Base-by-base conservation (phyloP, 176 grass and related monocot genomes). In the Bromus sterilis region DNA sequence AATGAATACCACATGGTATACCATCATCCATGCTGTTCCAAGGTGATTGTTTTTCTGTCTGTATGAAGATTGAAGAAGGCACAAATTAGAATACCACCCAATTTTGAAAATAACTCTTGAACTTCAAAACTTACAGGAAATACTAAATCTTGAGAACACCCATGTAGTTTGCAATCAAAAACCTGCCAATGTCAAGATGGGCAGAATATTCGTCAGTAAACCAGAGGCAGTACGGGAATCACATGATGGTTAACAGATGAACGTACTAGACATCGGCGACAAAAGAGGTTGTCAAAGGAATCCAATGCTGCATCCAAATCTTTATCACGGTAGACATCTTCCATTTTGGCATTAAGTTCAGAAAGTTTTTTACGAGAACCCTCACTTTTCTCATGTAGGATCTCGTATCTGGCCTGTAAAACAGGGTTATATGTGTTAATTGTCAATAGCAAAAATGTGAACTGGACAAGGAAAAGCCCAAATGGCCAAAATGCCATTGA, bases 241-340 rank as follows among this genome's bases (percentile, higher is more conserved):
- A 58, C 49, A 43, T 56, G 26, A 24, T 34, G 56, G 60, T 65
- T 80, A 74, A 66, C 26, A 72, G 60, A 55, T 69, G 46, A 63
- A 37, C 92, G 18, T 91, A 98, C 95, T 32, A 98, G 80, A 83
- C 95, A 98, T 76, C 95, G 86, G 49, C 95, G 86, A 82, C 95
- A 98, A 66, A 98, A 98, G 31, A 98, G 91, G 75, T 98, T 98
- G 87, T 98, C 95, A 88, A 93, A 98, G 56, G 95, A 98, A 93
- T 98, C 95, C 85, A 95, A 78, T 79, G 95, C 95, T 49, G 95
- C 92, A 36, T 98, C 92, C 59, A 98, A 78, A 91, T 98, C 90
- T 91, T 98, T 98, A 39, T 95, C 95, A 85, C 84, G 7, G 74
- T 93, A 85, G 75, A 86, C 80, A 78, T 98, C 86, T 64, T 90